These are phyloP conservation scores for Myriosclerotinia curreyana DNA, from an alignment of 2,329 filamentous ascomycete genomes.

Conservation along the genomic window DNA sequence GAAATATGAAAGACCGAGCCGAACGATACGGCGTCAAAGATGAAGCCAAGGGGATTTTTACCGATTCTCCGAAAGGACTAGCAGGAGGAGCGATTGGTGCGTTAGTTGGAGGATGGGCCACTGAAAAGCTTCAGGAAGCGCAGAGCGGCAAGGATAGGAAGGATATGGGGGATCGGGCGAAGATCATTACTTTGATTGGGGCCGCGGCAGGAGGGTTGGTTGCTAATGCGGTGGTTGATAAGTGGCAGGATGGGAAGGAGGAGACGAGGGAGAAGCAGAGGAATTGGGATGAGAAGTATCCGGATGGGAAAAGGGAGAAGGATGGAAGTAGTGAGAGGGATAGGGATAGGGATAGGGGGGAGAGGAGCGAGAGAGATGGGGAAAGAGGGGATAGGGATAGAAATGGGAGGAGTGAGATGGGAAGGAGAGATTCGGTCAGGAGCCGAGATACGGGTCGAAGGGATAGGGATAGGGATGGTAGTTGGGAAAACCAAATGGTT, in stretches of 20 bases:
- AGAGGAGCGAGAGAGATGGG: not conserved
- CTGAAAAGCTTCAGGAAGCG: slow-evolving; percentile 28
- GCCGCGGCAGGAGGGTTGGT: slow-evolving; percentile 34
- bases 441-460: not conserved
- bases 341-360: slow-evolving; percentile 8
- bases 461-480: not conserved
- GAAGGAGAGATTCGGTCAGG: slow-evolving; percentile 5
- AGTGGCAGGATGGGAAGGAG: slow-evolving; percentile 29
- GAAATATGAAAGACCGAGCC: not conserved
- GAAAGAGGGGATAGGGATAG: not conserved
- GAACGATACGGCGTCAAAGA: slow-evolving; percentile 26
- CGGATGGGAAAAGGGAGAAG: slow-evolving; percentile 16
- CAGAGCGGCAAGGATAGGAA: slow-evolving; percentile 25
- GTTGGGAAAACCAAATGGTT: not conserved
- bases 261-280: slow-evolving; percentile 22
- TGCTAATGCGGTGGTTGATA: slow-evolving; percentile 33
- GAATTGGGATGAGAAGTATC: slow-evolving; percentile 21
- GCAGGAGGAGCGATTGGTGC: slow-evolving; percentile 31
- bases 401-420: not conserved
- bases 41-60: slow-evolving; percentile 30
- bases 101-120: slow-evolving; percentile 33
- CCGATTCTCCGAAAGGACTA: slow-evolving; percentile 27
- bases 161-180: slow-evolving; percentile 23
- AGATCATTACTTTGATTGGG: slow-evolving; percentile 32
- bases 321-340: slow-evolving; percentile 2